Evolutionary conservation across 192 early-diverging fungal species (phyloP), one percentile per base, ranked within the genome.

Genomic region (Rhizoclosmatium globosum): DNA sequence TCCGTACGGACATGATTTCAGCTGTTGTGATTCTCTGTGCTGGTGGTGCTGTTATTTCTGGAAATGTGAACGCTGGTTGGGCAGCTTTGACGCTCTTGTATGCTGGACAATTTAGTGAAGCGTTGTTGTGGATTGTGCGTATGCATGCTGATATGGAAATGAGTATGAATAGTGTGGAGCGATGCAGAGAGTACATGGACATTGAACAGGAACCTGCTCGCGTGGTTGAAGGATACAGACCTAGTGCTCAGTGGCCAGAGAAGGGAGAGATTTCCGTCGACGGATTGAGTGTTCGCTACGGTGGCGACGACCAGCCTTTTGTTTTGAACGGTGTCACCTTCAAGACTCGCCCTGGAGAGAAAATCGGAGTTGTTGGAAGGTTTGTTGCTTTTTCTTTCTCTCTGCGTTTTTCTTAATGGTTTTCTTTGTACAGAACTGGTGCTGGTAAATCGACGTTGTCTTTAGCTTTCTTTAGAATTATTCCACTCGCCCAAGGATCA

Each of bases 131-230:
- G 95, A 78, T 94, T 46, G 89, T 98, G 62, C 90, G 95, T 41
- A 76, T 79, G 77, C 83, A 85, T 59, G 83, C 85, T 71, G 81
- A 91, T 64, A 93, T 94, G 85, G 95, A 96, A 80, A 92, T 95
- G 88, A 89, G 86, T 71, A 85, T 97, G 91, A 96, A 95, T 82
- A 93, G 92, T 1, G 91, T 96, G 58, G 96, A 97, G 84, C 93
- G 96, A 68, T 84, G 95, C 53, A 83, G 91, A 41, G 94, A 96
- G 84, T 97, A 97, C 74, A 73, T 93, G 80, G 57, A 58, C 43
- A 77, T 96, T 56, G 92, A 93, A 41, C 92, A 95, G 76, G 96
- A 97, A 71, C 89, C 93, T 13, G 43, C 48, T 11, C 56, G 46
- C 0, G 48, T 80, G 38, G 68, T 81, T 70, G 48, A 53, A 53